A percentile compares a stretch with the other conserved stretches of the same genome.
Conservation (phyloP, 345 rosid genomes). For the Corchorus capsularis region DNA sequence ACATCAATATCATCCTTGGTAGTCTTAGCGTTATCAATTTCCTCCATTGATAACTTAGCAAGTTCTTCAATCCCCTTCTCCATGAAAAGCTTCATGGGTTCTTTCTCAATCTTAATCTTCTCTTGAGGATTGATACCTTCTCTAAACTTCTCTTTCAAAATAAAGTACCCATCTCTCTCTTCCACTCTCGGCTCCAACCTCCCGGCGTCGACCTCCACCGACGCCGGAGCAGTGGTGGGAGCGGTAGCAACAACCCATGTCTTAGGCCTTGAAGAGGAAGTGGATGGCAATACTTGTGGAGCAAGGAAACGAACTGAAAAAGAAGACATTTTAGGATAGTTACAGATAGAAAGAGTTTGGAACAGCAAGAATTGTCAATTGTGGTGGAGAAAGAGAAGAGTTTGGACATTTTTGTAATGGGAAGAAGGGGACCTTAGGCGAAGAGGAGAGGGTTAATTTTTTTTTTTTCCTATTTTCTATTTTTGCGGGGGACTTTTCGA, state of each 20-base stretch:
- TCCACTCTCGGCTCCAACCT: conserved; percentile 88
- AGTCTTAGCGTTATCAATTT: conserved; percentile 59
- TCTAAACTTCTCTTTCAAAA: conserved; percentile 87
- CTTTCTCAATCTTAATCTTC: conserved; percentile 82
- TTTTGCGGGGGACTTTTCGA: conserved; percentile 46
- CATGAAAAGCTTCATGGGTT: conserved; percentile 83
- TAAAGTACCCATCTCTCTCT: conserved; percentile 68
- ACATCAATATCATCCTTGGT: conserved; percentile 82
- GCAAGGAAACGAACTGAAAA: conserved; percentile 55
- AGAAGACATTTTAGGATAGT: conserved; percentile 40
- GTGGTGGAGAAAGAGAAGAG: conserved; percentile 17
- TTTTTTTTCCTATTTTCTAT: no score
- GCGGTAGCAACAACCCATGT: conserved; percentile 43
- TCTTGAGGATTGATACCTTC: conserved; percentile 84
- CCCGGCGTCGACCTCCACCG: conserved; percentile 42
- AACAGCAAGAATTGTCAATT: not conserved
- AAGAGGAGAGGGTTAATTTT: not conserved
- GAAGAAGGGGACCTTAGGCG: conserved; percentile 29
- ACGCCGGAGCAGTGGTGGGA: conserved; percentile 32
- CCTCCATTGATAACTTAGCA: conserved; percentile 72
- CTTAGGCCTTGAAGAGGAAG: conserved; percentile 43
- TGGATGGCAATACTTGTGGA: conserved; percentile 30
- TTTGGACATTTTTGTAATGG: conserved; percentile 53
- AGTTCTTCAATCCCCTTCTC: conserved; percentile 80
- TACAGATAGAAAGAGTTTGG: conserved; percentile 15